phyloP scores from a whole-genome alignment of 1,284 basidiomycete species.

The Ustilago loliicola region DNA sequence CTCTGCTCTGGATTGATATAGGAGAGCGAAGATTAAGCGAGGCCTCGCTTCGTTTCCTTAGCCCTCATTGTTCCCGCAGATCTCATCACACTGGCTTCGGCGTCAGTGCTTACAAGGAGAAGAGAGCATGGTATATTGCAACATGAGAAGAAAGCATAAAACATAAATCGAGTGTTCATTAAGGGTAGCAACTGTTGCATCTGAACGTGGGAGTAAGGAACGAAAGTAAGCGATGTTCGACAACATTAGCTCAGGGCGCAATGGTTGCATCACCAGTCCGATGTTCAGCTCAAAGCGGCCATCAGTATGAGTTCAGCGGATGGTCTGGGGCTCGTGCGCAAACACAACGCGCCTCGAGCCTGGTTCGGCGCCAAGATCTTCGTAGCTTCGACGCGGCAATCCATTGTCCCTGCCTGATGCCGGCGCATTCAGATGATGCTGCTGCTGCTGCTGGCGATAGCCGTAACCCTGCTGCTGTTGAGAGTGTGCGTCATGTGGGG shows the following conservation, averaged over 20 bases:
- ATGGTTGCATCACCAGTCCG: no score
- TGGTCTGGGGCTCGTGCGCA: slow-evolving; percentile 36
- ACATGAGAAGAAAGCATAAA: not conserved
- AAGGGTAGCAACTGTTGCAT: not conserved
- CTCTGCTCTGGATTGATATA: not conserved
- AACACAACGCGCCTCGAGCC: slow-evolving; percentile 43
- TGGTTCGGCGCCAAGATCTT: slow-evolving; percentile 22
- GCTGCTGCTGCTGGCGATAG: slow-evolving; percentile 28
- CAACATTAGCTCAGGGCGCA: not conserved
- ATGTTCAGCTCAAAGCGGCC: no score
- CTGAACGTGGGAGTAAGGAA: not conserved
- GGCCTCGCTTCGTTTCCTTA: slow-evolving; percentile 5
- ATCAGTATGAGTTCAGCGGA: no score
- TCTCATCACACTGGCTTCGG: not conserved
- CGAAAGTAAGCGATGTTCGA: not conserved
- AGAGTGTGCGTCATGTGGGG: slow-evolving; percentile 16
- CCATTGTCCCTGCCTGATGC: slow-evolving; percentile 7
- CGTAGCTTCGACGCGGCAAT: slow-evolving; percentile 37
- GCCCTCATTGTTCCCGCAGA: not conserved
- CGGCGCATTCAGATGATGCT: slow-evolving; percentile 18
- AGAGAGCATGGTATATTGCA: not conserved
- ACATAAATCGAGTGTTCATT: not conserved
- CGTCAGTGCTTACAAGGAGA: not conserved
- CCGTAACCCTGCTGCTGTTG: slow-evolving; percentile 11
- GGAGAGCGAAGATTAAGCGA: not conserved